phyloP scores from a whole-genome alignment of 495 filamentous ascomycete species.

The Extremus antarcticus region DNA sequence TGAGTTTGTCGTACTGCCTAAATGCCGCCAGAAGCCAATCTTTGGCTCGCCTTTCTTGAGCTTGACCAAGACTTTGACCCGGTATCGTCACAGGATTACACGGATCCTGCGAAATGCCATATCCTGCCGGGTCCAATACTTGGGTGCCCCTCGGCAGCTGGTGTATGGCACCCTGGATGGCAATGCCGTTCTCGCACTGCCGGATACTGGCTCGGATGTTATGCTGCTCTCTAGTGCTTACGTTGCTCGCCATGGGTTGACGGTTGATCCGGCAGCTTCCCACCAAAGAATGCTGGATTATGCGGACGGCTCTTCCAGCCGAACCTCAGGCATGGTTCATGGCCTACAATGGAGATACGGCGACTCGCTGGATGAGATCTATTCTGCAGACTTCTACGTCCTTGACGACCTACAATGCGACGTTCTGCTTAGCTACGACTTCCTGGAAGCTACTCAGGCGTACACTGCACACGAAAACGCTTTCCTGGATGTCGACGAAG shows the following conservation, averaged over 20 bases:
- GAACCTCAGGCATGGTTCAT: background rate
- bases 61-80: background rate
- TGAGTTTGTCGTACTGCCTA: background rate
- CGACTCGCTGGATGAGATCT: background rate
- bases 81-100: background rate
- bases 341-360: background rate
- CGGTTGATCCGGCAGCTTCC: background rate
- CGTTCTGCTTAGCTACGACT: slow-evolving; percentile 1
- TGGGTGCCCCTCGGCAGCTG: background rate
- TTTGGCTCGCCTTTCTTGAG: background rate
- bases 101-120: background rate
- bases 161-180: background rate
- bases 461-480: background rate
- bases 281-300: background rate
- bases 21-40: background rate
- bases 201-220: background rate
- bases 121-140: background rate
- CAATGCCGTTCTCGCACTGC: background rate
- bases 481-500: background rate
- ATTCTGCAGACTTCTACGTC: background rate
- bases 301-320: background rate
- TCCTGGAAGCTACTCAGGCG: background rate
- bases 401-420: background rate
- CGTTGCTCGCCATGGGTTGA: background rate
- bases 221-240: background rate